phyloP scores from a whole-genome alignment of 495 filamentous ascomycete species.

The Aspergillus campestris region DNA sequence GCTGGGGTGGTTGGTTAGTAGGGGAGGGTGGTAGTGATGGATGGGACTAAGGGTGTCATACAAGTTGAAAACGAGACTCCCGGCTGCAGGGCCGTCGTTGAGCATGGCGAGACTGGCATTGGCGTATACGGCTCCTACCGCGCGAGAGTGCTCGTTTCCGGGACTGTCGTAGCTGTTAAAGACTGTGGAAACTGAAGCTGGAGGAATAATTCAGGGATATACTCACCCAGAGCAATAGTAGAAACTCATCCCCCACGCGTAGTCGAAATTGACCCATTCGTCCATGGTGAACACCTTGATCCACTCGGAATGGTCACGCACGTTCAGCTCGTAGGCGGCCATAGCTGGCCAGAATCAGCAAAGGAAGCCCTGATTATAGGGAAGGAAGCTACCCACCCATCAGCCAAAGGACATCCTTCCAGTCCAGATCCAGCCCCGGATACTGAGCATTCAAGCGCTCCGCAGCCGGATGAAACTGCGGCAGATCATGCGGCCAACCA shows the following conservation, averaged over 20 bases:
- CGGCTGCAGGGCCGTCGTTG: slow-evolving; percentile 34
- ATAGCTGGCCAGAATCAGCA: slow-evolving; percentile 13
- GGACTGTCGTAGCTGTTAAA: slow-evolving; percentile 17
- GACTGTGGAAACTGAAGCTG: background rate
- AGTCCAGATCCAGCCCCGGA: slow-evolving; percentile 11
- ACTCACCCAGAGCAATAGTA: slow-evolving; percentile 43
- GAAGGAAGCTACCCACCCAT: slow-evolving; percentile 12
- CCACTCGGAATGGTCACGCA: slow-evolving; percentile 39
- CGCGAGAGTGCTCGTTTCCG: slow-evolving; percentile 38
- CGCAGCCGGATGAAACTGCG: slow-evolving; percentile 14
- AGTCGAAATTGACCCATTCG: slow-evolving; percentile 45
- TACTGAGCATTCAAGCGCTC: slow-evolving; percentile 20
- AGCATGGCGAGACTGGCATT: slow-evolving; percentile 44
- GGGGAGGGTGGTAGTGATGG: background rate
- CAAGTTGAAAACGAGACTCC: slow-evolving; percentile 47
- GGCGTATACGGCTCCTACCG: slow-evolving; percentile 46
- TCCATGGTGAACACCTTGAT: slow-evolving; percentile 44
- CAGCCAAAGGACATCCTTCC: slow-evolving; percentile 12
- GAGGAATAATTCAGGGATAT: background rate
- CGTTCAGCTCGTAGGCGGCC: slow-evolving; percentile 47
- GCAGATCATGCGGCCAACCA: slow-evolving; percentile 2
- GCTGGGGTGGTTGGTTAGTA: slow-evolving; percentile 14
- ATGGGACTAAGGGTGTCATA: slow-evolving; percentile 12
- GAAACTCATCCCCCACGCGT: slow-evolving; percentile 43
- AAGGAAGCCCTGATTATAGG: background rate